Percentiles rank a stretch among this genome's conserved stretches.
phyloP scores from a whole-genome alignment of 257 asterid species.

The Osmanthus fragrans region DNA sequence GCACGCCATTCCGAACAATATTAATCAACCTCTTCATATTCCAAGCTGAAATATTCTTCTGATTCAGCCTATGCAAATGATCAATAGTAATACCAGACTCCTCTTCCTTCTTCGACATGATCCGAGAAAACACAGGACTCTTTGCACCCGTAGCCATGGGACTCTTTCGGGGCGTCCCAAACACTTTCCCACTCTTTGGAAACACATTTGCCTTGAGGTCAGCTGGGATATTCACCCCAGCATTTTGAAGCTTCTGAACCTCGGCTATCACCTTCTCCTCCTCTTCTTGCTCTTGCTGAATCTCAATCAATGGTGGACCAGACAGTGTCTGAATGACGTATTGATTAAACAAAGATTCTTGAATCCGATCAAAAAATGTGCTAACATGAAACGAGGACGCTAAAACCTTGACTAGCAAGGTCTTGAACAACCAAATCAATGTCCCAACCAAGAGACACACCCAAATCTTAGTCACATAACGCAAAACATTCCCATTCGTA shows the following conservation, averaged over 20 bases:
- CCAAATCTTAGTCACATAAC: conserved; percentile 69
- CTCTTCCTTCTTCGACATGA: conserved; percentile 56
- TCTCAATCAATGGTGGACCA: conserved; percentile 76
- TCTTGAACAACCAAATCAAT: conserved; percentile 73
- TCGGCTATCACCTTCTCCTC: conserved; percentile 74
- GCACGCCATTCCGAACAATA: conserved; percentile 61
- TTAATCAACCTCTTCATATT: conserved; percentile 87
- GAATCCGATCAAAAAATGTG: conserved; percentile 85
- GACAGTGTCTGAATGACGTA: conserved; percentile 72
- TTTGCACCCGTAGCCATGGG: conserved; percentile 41
- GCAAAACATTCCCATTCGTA: conserved; percentile 40
- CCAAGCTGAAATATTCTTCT: conserved; percentile 90
- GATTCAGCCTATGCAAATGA: conserved; percentile 77
- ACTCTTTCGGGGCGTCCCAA: conserved; percentile 61
- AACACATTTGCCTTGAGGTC: conserved; percentile 72
- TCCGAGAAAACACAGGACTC: conserved; percentile 52
- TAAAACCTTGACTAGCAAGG: conserved; percentile 72
- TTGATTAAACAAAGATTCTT: conserved; percentile 77
- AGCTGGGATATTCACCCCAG: conserved; percentile 73
- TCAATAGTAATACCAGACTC: conserved; percentile 60
- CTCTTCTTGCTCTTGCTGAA: conserved; percentile 62
- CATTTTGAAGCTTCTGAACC: conserved; percentile 74
- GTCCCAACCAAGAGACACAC: conserved; percentile 81
- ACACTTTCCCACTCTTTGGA: conserved; percentile 46
- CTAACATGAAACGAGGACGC: conserved; percentile 85